A percentile compares a stretch with the other conserved stretches of the same genome.
Evolutionary conservation across 23 red algal species (phyloP).

Genomic region (Gracilaria domingensis): DNA sequence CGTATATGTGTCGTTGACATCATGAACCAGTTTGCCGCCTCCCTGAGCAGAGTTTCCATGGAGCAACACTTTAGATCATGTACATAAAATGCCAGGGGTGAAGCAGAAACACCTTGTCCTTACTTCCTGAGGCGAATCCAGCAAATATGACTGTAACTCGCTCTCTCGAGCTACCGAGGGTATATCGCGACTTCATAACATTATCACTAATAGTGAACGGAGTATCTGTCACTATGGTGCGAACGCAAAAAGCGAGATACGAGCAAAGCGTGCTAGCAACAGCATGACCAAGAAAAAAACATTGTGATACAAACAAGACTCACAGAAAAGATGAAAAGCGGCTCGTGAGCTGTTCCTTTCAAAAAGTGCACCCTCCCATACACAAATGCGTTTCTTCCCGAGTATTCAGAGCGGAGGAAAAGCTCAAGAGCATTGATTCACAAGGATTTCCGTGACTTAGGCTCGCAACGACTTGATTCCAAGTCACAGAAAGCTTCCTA

Average conservation of each 20-base stretch:
- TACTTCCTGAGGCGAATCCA: neutral
- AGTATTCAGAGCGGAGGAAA: neutral
- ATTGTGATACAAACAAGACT: neutral
- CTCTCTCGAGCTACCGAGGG: neutral
- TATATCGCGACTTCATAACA: too few relatives aligned
- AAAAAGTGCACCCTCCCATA: neutral
- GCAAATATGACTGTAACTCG: neutral
- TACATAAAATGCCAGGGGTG: neutral
- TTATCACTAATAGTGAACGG: neutral
- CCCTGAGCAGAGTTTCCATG: neutral
- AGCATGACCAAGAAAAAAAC: neutral
- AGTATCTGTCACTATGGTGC: neutral
- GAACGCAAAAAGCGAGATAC: neutral
- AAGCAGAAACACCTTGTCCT: neutral
- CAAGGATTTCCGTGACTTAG: neutral
- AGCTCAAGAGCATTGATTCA: neutral
- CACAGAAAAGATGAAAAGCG: slow-evolving; percentile 1
- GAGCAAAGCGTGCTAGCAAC: neutral
- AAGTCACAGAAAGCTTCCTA: neutral
- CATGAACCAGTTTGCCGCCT: neutral
- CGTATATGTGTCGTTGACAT: neutral
- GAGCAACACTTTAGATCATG: neutral
- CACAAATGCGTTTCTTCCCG: neutral
- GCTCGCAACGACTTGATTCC: neutral
- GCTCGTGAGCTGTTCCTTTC: neutral